These are phyloP conservation scores for Carnegiea gigantea DNA, from an alignment of 179 eudicot genomes.

Conservation along the genomic window DNA sequence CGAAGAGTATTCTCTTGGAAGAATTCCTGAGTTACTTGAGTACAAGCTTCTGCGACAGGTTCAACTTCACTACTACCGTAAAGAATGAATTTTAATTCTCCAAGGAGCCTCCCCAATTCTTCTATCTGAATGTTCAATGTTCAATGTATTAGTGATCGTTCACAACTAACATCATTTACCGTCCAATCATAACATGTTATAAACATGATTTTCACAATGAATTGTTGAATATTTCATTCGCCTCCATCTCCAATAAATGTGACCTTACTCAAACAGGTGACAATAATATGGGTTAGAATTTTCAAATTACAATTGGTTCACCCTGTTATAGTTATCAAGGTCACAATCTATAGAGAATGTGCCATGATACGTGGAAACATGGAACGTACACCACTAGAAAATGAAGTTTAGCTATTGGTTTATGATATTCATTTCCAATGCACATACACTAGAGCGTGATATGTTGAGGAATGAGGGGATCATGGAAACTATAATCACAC, in stretches of 20 bases:
- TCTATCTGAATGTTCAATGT: slow-evolving; percentile 35
- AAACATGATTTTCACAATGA: no score
- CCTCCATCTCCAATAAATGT: no score
- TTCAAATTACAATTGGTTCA: no score
- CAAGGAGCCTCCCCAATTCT: slow-evolving; percentile 41
- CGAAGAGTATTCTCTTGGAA: slow-evolving; percentile 57
- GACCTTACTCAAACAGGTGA: no score
- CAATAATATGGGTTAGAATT: no score
- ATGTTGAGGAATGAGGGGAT: neutral
- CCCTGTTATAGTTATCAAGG: neutral
- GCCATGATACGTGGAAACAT: neutral
- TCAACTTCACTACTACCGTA: slow-evolving; percentile 71
- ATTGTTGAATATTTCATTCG: no score
- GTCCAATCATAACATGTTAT: neutral
- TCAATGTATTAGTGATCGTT: neutral
- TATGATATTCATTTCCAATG: neutral
- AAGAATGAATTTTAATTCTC: slow-evolving; percentile 60
- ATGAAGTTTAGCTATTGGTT: neutral
- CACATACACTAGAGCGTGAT: neutral
- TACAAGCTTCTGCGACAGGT: slow-evolving; percentile 68
- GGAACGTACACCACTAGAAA: neutral
- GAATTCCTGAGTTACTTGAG: slow-evolving; percentile 74
- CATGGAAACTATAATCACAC: neutral
- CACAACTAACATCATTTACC: neutral
- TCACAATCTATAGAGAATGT: neutral